Conservation (phyloP, 441 rosid genomes). For the Sinapis alba region DNA sequence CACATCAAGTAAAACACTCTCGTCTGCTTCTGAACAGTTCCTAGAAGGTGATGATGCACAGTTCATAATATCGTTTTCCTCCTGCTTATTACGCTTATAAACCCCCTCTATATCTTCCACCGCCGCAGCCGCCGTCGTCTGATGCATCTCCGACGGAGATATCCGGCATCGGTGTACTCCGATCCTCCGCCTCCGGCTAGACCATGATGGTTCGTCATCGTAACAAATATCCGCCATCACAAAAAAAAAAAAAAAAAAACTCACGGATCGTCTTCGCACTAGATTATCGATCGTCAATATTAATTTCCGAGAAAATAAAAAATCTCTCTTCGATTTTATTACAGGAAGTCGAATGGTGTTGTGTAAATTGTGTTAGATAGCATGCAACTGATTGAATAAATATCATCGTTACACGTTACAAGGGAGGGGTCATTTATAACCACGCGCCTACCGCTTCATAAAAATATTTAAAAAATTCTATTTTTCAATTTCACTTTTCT, state of each 20-base stretch:
- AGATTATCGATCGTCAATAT: slow-evolving; percentile 7
- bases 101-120: slow-evolving; percentile 6
- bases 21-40: slow-evolving; percentile 31
- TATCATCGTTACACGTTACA: slow-evolving; percentile 32
- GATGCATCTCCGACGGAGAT: slow-evolving; percentile 23
- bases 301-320: background rate
- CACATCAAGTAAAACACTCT: slow-evolving; percentile 3
- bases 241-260: background rate
- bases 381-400: slow-evolving; percentile 33
- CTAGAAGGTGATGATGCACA: slow-evolving; percentile 29
- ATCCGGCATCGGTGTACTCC: slow-evolving; percentile 62
- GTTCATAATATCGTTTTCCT: slow-evolving; percentile 21
- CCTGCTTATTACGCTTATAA: slow-evolving; percentile 46
- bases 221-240: slow-evolving; percentile 63
- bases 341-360: slow-evolving; percentile 9
- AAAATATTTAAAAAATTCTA: slow-evolving; percentile 20
- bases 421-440: slow-evolving; percentile 23
- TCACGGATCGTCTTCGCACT: slow-evolving; percentile 18
- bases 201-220: slow-evolving; percentile 49
- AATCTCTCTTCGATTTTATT: background rate
- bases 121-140: slow-evolving; percentile 5
- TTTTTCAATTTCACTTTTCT: slow-evolving; percentile 25
- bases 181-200: slow-evolving; percentile 66
- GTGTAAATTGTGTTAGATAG: background rate
- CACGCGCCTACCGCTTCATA: slow-evolving; percentile 42